Conservation (phyloP, 2,329 filamentous ascomycete species). For the Dactylonectria macrodidyma region DNA sequence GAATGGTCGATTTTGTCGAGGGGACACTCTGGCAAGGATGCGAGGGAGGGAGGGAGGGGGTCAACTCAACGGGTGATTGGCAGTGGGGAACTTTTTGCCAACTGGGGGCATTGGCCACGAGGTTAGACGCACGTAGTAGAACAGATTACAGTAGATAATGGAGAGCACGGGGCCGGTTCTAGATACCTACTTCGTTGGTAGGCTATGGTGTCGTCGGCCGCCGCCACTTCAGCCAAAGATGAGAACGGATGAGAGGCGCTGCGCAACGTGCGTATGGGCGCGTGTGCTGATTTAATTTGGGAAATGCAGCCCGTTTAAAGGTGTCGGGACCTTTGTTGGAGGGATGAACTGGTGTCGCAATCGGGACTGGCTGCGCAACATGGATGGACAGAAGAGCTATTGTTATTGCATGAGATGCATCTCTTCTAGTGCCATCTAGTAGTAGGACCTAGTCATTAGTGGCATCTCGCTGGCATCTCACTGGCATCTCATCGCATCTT, state of each 20-base stretch:
- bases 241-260: background rate
- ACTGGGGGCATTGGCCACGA: slow-evolving; percentile 8
- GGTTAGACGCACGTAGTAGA: background rate
- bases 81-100: slow-evolving; percentile 2
- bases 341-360: background rate
- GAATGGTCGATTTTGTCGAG: slow-evolving; percentile 7
- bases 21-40: slow-evolving; percentile 12
- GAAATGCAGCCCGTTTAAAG: slow-evolving; percentile 6
- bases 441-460: background rate
- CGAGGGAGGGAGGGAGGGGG: background rate
- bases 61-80: slow-evolving; percentile 13
- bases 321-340: background rate
- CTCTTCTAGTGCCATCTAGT: background rate
- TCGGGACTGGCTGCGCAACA: slow-evolving; percentile 2
- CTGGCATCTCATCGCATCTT: background rate
- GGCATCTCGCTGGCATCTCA: background rate
- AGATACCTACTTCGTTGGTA: too few species aligned
- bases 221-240: slow-evolving; percentile 13
- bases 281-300: background rate
- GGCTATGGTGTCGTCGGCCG: slow-evolving; percentile 1
- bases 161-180: background rate
- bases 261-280: slow-evolving; percentile 3
- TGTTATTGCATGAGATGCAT: background rate
- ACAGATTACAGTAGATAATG: background rate
- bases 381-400: slow-evolving; percentile 7